Evolutionary conservation across 2,329 filamentous ascomycete species (phyloP), one percentile per base, ranked within the genome.

Genomic region (Clonostachys rhizophaga): DNA sequence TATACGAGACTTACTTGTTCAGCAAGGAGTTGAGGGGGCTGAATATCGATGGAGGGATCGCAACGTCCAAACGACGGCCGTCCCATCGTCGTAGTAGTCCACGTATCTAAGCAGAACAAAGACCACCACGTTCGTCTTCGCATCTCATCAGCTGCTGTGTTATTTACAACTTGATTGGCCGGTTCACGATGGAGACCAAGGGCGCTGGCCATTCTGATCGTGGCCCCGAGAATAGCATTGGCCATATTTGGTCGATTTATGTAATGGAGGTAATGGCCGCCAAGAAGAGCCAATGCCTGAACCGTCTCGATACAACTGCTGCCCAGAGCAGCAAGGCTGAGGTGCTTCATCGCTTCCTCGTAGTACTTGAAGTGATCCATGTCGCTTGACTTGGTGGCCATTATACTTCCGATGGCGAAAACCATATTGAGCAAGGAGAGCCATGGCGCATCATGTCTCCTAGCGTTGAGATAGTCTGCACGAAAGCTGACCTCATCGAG

Each of bases 171-270:
- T 10, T 45, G 24, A n/a, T 49, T 18, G 12, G 48, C 34, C 2
- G 52, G 50, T 66, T 89, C 85, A 46, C 84, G 75, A 60, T 89
- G 86, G 12, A 89, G 66, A 3, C 86, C 86, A 36, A 89, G 72
- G 2, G 83, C 81, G 50, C 81, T 86, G n/a, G 86, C 85, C 80
- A 89, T 87, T 45, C 86, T 75, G 48, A 89, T 72, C 9, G 84
- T 81, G 4, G 84, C 84, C 17, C 85, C 85, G 58, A 86, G 78
- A 12, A 89, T 72, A 18, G 84, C 81, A 59, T 87, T 86, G 33
- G 85, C 86, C 69, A 89, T 84, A 58, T 89, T 88, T 2, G 86
- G 85, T 33, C 84, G 75, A 64, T 87, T 88, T 56, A 86, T 81
- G 58, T 89, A 89, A 62, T 89, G 86, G 47, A 89, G 77, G 60